phyloP scores from a whole-genome alignment of 768 basidiomycete genomes.

The Podaxis sp. region DNA sequence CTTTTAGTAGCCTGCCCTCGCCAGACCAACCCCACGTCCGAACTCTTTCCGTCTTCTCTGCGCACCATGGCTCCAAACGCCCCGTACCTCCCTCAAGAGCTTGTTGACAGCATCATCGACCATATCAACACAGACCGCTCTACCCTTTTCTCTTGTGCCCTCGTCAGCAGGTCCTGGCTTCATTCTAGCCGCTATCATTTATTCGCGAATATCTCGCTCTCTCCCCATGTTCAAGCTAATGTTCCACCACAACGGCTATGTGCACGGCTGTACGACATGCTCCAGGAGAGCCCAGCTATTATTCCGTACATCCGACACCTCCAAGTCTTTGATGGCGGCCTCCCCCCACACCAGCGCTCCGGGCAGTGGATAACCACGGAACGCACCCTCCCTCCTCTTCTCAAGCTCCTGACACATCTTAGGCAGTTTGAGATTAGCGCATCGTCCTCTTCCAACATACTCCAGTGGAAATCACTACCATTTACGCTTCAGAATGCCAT shows the following conservation, averaged over 20 bases:
- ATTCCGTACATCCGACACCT: slow-evolving; percentile 32
- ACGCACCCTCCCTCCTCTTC: slow-evolving; percentile 34
- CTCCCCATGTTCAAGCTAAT: slow-evolving; percentile 28
- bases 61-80: slow-evolving; percentile 18
- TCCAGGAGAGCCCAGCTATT: slow-evolving; percentile 33
- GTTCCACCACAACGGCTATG: slow-evolving; percentile 32
- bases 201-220: slow-evolving; percentile 39
- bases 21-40: not conserved
- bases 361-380: slow-evolving; percentile 41
- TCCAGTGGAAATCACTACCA: slow-evolving; percentile 38
- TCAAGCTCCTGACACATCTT: slow-evolving; percentile 37
- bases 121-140: slow-evolving; percentile 36
- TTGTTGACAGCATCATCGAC: slow-evolving; percentile 48
- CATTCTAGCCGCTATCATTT: slow-evolving; percentile 38
- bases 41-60: slow-evolving; percentile 11
- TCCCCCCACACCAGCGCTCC: slow-evolving; percentile 13
- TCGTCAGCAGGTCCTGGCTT: slow-evolving; percentile 40
- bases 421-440: slow-evolving; percentile 37
- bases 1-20: slow-evolving; percentile 5
- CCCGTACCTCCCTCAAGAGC: slow-evolving; percentile 41
- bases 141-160: slow-evolving; percentile 33
- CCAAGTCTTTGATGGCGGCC: slow-evolving; percentile 19
- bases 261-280: slow-evolving; percentile 33
- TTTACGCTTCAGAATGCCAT: slow-evolving; percentile 35
- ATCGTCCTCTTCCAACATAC: slow-evolving; percentile 22